A percentile compares a stretch with the other conserved stretches of the same genome.
phyloP scores from a whole-genome alignment of 1,139 yeast species.

The Suhomyces coccinellae region DNA sequence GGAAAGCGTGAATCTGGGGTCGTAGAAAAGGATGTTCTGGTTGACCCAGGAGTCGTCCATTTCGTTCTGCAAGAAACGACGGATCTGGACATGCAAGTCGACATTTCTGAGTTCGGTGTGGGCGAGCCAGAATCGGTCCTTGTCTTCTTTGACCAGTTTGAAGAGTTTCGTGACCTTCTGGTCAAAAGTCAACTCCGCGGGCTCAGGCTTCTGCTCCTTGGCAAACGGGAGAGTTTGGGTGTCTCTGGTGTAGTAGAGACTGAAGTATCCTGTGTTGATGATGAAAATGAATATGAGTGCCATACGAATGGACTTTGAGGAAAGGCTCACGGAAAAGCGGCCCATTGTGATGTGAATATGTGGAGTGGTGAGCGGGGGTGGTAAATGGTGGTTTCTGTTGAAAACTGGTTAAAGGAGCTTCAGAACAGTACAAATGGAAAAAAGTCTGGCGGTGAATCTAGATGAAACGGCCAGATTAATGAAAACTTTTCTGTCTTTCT shows the following conservation, averaged over 20 bases:
- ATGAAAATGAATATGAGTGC: constrained; percentile 5
- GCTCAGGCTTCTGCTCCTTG: not conserved
- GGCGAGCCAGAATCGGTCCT: constrained; percentile 18
- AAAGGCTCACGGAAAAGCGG: not conserved
- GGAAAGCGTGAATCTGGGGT: constrained; percentile 21
- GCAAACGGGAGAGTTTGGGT: not conserved
- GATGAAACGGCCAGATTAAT: too few relatives aligned
- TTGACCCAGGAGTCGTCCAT: constrained; percentile 20
- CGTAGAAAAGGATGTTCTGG: constrained; percentile 15
- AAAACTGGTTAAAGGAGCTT: not conserved
- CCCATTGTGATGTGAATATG: not conserved
- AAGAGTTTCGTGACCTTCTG: constrained; percentile 8
- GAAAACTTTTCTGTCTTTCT: too few relatives aligned
- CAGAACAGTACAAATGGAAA: too few relatives aligned
- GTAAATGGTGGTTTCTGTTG: not conserved
- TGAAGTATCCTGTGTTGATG: constrained; percentile 7
- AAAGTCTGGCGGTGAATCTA: too few relatives aligned
- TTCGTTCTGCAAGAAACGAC: constrained; percentile 19
- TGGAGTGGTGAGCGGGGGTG: not conserved
- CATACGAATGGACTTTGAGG: not conserved
- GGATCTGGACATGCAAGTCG: constrained; percentile 7
- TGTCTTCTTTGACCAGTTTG: constrained; percentile 11
- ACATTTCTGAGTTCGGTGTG: constrained; percentile 14
- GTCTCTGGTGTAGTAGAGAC: constrained; percentile 3
- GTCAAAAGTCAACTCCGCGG: not conserved